Percentiles rank a stretch among this genome's conserved stretches.
Conservation (phyloP, 306 rosid genomes). For the Gynostemma pentaphyllum region DNA sequence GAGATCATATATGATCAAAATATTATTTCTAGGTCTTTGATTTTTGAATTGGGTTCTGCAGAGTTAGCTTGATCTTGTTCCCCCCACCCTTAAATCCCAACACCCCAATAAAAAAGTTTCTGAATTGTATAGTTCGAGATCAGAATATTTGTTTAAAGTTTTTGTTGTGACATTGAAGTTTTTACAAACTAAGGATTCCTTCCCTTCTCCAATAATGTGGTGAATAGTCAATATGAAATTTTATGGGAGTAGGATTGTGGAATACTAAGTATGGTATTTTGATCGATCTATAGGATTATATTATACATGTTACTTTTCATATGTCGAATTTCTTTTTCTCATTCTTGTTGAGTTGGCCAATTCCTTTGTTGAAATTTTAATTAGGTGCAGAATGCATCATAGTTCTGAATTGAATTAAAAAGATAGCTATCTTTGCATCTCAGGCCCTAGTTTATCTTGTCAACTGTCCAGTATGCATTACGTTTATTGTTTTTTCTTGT, state of each 20-base stretch:
- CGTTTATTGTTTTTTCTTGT: not conserved
- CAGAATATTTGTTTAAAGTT: not conserved
- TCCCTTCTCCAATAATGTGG: not conserved
- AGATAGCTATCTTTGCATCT: not conserved
- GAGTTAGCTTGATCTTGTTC: not conserved
- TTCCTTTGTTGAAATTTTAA: not conserved
- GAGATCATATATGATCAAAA: too few species aligned
- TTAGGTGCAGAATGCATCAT: not conserved
- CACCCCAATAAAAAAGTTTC: not conserved
- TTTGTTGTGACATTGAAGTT: not conserved
- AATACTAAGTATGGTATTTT: not conserved
- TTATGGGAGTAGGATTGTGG: not conserved
- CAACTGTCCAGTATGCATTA: not conserved
- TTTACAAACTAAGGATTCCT: not conserved
- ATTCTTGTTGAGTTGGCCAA: not conserved
- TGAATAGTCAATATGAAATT: not conserved
- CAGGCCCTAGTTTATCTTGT: not conserved
- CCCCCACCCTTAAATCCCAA: not conserved
- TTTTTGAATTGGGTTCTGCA: not conserved
- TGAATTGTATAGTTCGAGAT: conserved; percentile 1
- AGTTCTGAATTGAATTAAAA: not conserved
- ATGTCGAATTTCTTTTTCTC: not conserved
- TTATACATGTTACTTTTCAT: not conserved
- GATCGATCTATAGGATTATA: not conserved
- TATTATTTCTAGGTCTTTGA: not conserved